These are phyloP conservation scores for Conticribra weissflogii DNA, from an alignment of 108 stramenopile species.

Conservation along the genomic window DNA sequence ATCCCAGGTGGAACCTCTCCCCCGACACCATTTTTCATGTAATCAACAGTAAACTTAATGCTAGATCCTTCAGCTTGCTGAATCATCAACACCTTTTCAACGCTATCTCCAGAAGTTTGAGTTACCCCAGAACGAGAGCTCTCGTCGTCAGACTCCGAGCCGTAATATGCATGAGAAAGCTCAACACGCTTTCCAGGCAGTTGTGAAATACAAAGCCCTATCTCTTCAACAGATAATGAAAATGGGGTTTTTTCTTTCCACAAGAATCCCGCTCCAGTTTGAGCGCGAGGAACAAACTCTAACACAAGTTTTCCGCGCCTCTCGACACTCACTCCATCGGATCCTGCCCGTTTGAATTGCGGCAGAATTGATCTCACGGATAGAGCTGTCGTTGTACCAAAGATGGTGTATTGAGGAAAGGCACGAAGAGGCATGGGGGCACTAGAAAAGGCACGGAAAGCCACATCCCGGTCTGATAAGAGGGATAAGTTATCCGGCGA, in stretches of 20 bases:
- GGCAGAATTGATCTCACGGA: constrained; percentile 57
- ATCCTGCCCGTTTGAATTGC: constrained; percentile 46
- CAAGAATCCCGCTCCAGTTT: constrained; percentile 28
- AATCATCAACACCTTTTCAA: constrained; percentile 65
- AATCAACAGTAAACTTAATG: constrained; percentile 55
- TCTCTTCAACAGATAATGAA: constrained; percentile 58
- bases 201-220: constrained; percentile 55
- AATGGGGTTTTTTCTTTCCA: constrained; percentile 49
- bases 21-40: constrained; percentile 51
- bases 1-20: constrained; percentile 48
- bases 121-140: constrained; percentile 3
- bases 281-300: constrained; percentile 53
- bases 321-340: constrained; percentile 36
- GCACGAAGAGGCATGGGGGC: constrained; percentile 43
- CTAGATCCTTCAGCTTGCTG: constrained; percentile 55
- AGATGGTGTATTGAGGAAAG: constrained; percentile 61
- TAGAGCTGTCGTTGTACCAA: constrained; percentile 49
- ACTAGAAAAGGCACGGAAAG: constrained; percentile 17
- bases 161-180: constrained; percentile 31
- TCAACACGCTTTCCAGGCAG: constrained; percentile 52
- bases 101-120: constrained; percentile 31
- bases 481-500: not conserved
- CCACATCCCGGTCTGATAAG: not conserved
- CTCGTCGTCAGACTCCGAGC: constrained; percentile 13
- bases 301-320: constrained; percentile 57